Base-by-base conservation (phyloP, 2,329 filamentous ascomycete species). In the Rhytidhysteron rufulum region DNA sequence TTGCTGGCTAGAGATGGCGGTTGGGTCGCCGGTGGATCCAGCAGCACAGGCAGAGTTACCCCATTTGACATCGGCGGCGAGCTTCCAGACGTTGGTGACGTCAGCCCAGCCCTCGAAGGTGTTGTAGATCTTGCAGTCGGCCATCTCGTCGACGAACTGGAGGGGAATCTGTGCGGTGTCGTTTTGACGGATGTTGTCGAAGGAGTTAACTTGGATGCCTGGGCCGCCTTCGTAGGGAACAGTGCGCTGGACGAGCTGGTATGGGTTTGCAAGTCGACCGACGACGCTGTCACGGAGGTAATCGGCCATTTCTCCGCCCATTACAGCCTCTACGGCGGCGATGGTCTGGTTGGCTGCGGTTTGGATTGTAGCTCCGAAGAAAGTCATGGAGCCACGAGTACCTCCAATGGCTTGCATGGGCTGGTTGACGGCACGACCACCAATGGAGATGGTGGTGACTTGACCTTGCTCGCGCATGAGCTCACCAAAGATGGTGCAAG, bases 401-500 rank as follows among this genome's bases (percentile, higher is more conserved):
- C 70, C 69, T 29, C 68, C 68, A 2, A 72, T 59, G 18, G 65
- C 68, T 50, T 72, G 68, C 53, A 69, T 71, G 31, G 67, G 65
- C 8, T 63, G 63, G 16, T 51, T 50, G 37, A 62, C 60, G 0
- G 68, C 67, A 0, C 66, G 65, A 8, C 69, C 70, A 17, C 69
- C 70, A 3, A 73, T 51, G 4, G 60, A 65, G 37, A 73, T 63
- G 29, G 63, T 67, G 33, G 66, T 62, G 24, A 72, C 62, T 19
- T 60, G 64, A 8, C 60, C 69, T 54, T 71, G 68, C 35, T 68
- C 66, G 16, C 66, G 65, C 53, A 72, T 66, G 4, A 72, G 53
- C 43, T 72, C 69, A n/a, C 59, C 54, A 44, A 67, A 69, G 43
- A 72, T 67, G 30, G 68, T 65, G 53, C 70, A 73, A n/a, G 69